A percentile compares a stretch with the other conserved stretches of the same genome.
phyloP scores from a whole-genome alignment of 2,329 filamentous ascomycete species.

The Botrytis elliptica region DNA sequence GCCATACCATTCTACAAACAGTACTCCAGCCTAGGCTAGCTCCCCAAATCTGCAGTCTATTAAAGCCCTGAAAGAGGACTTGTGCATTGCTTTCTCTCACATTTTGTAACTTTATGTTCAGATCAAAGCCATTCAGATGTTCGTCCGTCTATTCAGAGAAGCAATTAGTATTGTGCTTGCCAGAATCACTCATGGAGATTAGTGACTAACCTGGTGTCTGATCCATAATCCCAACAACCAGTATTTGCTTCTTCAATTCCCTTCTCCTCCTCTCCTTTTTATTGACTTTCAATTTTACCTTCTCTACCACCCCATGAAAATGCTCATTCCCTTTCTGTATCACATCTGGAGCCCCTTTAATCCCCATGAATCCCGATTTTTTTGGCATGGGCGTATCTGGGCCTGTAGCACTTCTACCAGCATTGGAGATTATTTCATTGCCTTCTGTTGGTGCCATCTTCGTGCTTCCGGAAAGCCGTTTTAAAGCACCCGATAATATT shows the following conservation, averaged over 20 bases:
- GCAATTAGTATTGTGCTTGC: constrained; percentile 15
- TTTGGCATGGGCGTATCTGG: constrained; percentile 28
- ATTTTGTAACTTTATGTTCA: constrained; percentile 19
- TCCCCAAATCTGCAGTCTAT: background rate
- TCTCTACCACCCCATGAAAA: constrained; percentile 26
- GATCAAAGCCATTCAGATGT: constrained; percentile 29
- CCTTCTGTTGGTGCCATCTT: background rate
- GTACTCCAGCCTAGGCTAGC: background rate
- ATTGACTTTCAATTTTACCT: constrained; percentile 27
- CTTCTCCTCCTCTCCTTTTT: constrained; percentile 30
- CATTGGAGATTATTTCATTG: constrained; percentile 21
- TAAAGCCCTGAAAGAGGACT: background rate
- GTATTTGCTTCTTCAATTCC: constrained; percentile 33
- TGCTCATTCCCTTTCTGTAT: constrained; percentile 27
- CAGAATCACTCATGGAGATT: background rate
- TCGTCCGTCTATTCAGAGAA: constrained; percentile 23
- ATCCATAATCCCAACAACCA: constrained; percentile 32
- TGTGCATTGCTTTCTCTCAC: background rate
- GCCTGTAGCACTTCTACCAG: constrained; percentile 22
- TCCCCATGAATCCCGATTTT: constrained; percentile 25
- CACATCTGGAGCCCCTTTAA: constrained; percentile 16
- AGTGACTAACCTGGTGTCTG: constrained; percentile 30
- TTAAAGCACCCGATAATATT: constrained; percentile 26
- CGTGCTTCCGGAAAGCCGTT: constrained; percentile 18
- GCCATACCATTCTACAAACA: background rate